Base-by-base conservation (phyloP, 202 grass and related monocot species). In the Zizania palustris region DNA sequence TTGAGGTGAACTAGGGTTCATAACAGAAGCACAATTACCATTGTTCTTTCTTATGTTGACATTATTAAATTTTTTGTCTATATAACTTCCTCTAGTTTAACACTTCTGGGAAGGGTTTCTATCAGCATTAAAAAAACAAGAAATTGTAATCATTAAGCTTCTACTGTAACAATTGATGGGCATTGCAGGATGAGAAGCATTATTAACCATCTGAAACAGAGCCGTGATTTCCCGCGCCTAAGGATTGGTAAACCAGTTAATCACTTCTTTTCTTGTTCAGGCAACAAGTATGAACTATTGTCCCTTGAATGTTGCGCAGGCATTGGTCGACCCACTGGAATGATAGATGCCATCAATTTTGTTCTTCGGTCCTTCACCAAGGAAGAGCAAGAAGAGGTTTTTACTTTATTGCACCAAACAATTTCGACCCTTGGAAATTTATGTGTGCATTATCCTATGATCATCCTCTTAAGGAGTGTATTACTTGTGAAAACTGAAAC, bases 111-210 rank as follows among this genome's bases (percentile, higher is more conserved):
- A 35, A 18, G 15, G 49, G 1, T 51, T 5, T 7, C 49, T n/a
- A 5, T 51, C 49, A 16, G 49, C 5, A 51, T 18, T 2, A n/a
- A 51, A 1, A n/a, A n/a, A 51, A n/a, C 3, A 5, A 6, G 44
- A 2, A 45, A 45, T 45, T 12, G 49, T 37, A 41, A 16, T 39
- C 38, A 9, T 49, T 13, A 38, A n/a, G 72, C 20, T 65, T 72
- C 9, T 37, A 11, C 54, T 36, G 20, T 60, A 72, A 65, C 6
- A 36, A 69, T 35, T 20, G 66, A 66, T 58, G 9, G 60, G 40
- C 20, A 53, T 72, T 87, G 51, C 86, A 97, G 93, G 71, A 91
- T 97, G 90, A 86, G 88, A 71, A 97, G 93, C 55, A 77, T 93
- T 41, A 91, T 97, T 11, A 79, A 91, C 43, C 88, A 93, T 86